These are phyloP conservation scores for Rehmannia glutinosa DNA, from an alignment of 257 asterid genomes.

Conservation along the genomic window DNA sequence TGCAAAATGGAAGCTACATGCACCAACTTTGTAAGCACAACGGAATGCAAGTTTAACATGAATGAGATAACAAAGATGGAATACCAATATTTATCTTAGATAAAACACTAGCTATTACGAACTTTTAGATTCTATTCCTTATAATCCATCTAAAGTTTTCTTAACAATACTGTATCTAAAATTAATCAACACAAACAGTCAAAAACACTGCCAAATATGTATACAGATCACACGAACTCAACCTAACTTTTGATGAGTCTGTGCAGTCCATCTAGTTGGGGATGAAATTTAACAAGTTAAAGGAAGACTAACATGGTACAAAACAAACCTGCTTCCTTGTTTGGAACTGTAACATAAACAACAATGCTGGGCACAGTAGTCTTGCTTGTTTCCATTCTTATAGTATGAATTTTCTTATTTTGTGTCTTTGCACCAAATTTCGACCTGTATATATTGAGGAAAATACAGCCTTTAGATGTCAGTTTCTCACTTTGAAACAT, in stretches of 20 bases:
- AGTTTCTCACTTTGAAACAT: conserved; percentile 12
- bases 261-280: neutral
- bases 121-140: neutral
- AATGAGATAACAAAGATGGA: neutral
- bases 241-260: neutral
- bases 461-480: conserved; percentile 11
- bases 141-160: neutral
- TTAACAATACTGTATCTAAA: neutral
- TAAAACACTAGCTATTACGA: neutral
- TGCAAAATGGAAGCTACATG: neutral
- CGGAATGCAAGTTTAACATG: neutral
- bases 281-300: neutral
- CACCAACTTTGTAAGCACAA: neutral
- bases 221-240: neutral
- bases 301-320: neutral
- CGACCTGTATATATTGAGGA: conserved; percentile 30
- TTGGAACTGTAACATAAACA: conserved; percentile 82
- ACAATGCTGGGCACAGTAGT: conserved; percentile 81
- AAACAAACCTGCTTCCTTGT: neutral
- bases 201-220: neutral
- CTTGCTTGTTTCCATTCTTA: conserved; percentile 70
- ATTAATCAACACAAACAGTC: neutral
- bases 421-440: conserved; percentile 28
- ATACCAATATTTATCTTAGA: neutral
- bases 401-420: conserved; percentile 33